Conservation (phyloP, 1,139 yeast species). For the Suhomyces bribrorum region DNA sequence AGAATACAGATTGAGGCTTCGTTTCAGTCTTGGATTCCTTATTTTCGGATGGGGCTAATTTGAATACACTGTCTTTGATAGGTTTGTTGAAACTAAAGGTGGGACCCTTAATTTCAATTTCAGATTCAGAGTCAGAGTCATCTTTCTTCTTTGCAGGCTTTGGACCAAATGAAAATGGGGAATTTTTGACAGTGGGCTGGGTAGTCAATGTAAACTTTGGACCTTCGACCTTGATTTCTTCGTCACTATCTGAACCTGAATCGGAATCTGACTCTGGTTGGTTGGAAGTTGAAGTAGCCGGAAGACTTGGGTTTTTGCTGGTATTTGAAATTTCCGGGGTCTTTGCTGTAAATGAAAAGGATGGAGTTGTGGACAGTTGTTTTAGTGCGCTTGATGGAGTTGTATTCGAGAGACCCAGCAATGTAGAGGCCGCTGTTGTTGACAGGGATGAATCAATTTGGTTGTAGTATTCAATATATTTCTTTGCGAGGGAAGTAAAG, state of each 20-base stretch:
- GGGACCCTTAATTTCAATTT: constrained; percentile 66
- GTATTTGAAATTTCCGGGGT: constrained; percentile 2
- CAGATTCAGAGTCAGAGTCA: constrained; percentile 52
- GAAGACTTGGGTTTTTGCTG: background rate
- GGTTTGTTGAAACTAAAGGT: constrained; percentile 54
- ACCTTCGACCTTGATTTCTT: constrained; percentile 57
- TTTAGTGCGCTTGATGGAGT: background rate
- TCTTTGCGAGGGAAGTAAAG: constrained; percentile 56
- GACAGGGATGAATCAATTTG: constrained; percentile 32
- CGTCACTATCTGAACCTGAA: constrained; percentile 38
- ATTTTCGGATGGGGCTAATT: constrained; percentile 24
- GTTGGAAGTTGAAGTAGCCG: background rate
- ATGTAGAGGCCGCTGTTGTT: constrained; percentile 3
- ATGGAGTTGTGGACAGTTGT: background rate
- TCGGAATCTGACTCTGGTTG: constrained; percentile 18
- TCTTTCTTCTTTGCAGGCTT: constrained; percentile 40
- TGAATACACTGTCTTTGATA: constrained; percentile 52
- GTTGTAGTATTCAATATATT: constrained; percentile 59
- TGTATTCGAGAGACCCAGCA: background rate
- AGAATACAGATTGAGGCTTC: too few relatives aligned
- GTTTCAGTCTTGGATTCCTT: constrained; percentile 1
- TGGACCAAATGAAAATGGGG: constrained; percentile 59
- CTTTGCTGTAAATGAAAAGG: constrained; percentile 2
- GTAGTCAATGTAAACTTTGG: constrained; percentile 58
- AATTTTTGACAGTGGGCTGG: constrained; percentile 56